Conservation (phyloP, 108 stramenopile species). For the Nitzschia palea region DNA sequence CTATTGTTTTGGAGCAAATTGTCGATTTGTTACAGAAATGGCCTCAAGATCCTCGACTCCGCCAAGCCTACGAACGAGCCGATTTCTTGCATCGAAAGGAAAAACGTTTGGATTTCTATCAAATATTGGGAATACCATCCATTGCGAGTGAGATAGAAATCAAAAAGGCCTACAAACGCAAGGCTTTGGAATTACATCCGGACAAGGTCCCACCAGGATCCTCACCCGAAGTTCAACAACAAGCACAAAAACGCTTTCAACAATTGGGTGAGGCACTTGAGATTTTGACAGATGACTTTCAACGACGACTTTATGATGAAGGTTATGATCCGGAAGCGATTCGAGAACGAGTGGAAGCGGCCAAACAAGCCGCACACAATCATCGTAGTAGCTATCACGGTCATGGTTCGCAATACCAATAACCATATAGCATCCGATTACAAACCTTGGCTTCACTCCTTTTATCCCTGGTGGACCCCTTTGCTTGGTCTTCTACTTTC, state of each 20-base stretch:
- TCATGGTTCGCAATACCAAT: background rate
- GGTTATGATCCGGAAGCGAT: conserved; percentile 57
- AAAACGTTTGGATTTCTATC: conserved; percentile 51
- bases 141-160: conserved; percentile 58
- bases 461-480: too few species aligned
- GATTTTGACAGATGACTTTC: conserved; percentile 45
- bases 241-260: conserved; percentile 39
- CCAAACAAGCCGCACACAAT: conserved; percentile 44
- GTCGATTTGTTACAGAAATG: conserved; percentile 35
- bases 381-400: conserved; percentile 1
- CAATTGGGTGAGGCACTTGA: conserved; percentile 54
- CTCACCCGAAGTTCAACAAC: conserved; percentile 15
- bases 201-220: conserved; percentile 33
- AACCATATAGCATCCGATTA: too few species aligned
- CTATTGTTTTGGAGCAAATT: conserved; percentile 33
- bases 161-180: conserved; percentile 54
- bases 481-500: too few species aligned
- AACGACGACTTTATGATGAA: conserved; percentile 54
- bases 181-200: conserved; percentile 52
- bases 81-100: conserved; percentile 48
- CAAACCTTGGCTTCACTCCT: too few species aligned
- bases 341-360: conserved; percentile 50
- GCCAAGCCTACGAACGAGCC: conserved; percentile 50
- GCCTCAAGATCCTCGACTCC: conserved; percentile 36
- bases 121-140: conserved; percentile 28